Evolutionary conservation across 345 rosid genomes (phyloP).

Genomic region (Balakata baccata): DNA sequence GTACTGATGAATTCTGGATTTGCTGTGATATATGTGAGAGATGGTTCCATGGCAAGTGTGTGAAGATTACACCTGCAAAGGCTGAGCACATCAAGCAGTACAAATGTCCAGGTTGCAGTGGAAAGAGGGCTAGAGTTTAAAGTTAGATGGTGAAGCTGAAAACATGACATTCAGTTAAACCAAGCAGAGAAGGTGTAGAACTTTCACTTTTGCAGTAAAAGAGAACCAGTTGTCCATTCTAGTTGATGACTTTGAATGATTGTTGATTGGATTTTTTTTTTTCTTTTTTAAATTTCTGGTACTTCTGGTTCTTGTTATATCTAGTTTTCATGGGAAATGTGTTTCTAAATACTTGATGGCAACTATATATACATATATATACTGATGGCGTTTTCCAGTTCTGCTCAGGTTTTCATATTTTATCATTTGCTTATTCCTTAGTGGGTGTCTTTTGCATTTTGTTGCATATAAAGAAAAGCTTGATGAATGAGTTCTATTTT

Average conservation of each 20-base stretch:
- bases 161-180: constrained; percentile 20
- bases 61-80: constrained; percentile 99
- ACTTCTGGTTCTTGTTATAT: constrained; percentile 28
- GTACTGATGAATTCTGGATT: constrained; percentile 95
- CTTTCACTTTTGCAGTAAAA: constrained; percentile 32
- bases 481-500: too few relatives aligned
- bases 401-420: not conserved
- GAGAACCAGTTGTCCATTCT: constrained; percentile 30
- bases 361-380: constrained; percentile 17
- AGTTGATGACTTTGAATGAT: constrained; percentile 30
- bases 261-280: constrained; percentile 22
- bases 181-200: constrained; percentile 36
- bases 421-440: not conserved
- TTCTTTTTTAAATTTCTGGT: not conserved
- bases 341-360: constrained; percentile 19
- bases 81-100: constrained; percentile 99
- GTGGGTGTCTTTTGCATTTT: not conserved
- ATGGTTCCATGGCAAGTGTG: constrained; percentile 99
- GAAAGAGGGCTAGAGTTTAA: constrained; percentile 88
- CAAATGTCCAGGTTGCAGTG: constrained; percentile 95
- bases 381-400: constrained; percentile 6
- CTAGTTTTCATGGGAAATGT: constrained; percentile 27
- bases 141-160: constrained; percentile 30
- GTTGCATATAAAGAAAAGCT: too few relatives aligned
- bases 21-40: constrained; percentile 94